These are phyloP conservation scores for Cryptococcus sp. DNA, from an alignment of 1,284 basidiomycete genomes.

Conservation along the genomic window DNA sequence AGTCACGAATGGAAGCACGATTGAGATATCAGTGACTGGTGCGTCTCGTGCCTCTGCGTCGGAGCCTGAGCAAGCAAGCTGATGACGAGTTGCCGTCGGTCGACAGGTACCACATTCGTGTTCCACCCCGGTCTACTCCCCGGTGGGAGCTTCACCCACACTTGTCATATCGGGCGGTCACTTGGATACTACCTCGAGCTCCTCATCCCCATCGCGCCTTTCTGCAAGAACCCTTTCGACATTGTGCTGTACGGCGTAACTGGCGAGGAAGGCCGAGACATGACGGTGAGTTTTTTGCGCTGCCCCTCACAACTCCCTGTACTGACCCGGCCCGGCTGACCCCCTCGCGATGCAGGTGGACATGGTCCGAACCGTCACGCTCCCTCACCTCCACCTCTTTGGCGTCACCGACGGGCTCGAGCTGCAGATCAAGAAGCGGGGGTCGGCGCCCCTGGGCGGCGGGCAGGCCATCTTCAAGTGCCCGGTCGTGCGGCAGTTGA, in stretches of 20 bases:
- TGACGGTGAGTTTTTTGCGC: conserved; percentile 61
- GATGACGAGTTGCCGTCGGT: not conserved
- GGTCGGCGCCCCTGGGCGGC: conserved; percentile 85
- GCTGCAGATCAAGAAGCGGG: conserved; percentile 87
- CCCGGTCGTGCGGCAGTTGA: conserved; percentile 82
- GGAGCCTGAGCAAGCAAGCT: not conserved
- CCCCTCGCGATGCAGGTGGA: conserved; percentile 61
- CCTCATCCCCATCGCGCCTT: conserved; percentile 83
- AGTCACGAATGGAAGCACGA: conserved; percentile 87
- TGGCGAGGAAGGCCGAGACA: conserved; percentile 73
- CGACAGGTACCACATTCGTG: conserved; percentile 79
- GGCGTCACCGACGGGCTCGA: conserved; percentile 83
- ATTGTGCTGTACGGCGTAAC: conserved; percentile 86
- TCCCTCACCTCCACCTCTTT: conserved; percentile 88
- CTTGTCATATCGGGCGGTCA: conserved; percentile 79
- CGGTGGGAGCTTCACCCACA: conserved; percentile 78
- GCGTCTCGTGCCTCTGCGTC: conserved; percentile 24
- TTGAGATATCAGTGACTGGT: conserved; percentile 97
- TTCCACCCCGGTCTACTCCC: conserved; percentile 88
- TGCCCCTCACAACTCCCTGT: too few relatives aligned
- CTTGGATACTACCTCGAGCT: conserved; percentile 91
- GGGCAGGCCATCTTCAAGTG: conserved; percentile 93
- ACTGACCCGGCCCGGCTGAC: conserved; percentile 6
- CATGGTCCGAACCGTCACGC: conserved; percentile 82
- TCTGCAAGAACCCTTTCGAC: conserved; percentile 81